These are phyloP conservation scores for Xylaria sp. DNA, from an alignment of 2,329 filamentous ascomycete species.

Conservation along the genomic window DNA sequence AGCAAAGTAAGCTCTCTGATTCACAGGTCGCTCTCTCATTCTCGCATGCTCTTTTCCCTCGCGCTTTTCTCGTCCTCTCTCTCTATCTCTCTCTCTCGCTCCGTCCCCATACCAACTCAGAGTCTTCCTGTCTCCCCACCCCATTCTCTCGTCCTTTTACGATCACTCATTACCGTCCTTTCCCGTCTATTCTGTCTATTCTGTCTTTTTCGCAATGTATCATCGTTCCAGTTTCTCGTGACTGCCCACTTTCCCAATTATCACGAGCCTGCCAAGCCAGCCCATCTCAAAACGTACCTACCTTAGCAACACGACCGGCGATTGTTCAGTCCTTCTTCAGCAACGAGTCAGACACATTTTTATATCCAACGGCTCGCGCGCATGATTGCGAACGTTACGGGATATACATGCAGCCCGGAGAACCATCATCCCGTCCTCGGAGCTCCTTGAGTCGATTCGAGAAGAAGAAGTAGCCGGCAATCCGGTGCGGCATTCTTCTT, in stretches of 20 bases:
- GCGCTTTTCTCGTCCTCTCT: background rate
- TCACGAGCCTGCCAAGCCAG: background rate
- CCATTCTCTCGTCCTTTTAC: conserved; percentile 1
- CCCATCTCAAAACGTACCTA: background rate
- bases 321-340: background rate
- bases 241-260: background rate
- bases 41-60: background rate
- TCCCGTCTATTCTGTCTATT: background rate
- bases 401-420: background rate
- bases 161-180: conserved; percentile 3
- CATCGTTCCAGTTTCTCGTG: background rate
- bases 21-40: background rate
- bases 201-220: background rate
- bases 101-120: background rate
- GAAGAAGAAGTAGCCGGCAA: background rate
- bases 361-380: background rate
- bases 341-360: conserved; percentile 11
- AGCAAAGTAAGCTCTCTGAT: background rate
- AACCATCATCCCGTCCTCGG: background rate
- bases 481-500: background rate
- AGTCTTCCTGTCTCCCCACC: background rate
- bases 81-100: background rate
- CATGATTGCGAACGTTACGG: too few species aligned
- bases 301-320: conserved; percentile 1
- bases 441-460: too few species aligned